Evolutionary conservation across 768 basidiomycete species (phyloP).

Genomic region (Phanerochaete carnosa): DNA sequence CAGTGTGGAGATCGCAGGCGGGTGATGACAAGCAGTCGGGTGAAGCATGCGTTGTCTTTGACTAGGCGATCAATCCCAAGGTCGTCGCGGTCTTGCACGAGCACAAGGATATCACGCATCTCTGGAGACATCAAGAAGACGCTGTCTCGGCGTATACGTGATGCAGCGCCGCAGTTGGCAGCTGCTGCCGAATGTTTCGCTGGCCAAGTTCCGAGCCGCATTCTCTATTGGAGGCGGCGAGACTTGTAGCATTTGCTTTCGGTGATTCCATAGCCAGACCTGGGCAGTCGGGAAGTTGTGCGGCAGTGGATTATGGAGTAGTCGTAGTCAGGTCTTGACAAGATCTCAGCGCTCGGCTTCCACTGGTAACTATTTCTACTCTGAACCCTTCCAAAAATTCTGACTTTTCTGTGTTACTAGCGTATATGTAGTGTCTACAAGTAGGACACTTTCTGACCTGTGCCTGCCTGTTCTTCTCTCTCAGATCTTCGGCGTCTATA

Average conservation of each 20-base stretch:
- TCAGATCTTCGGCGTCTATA: too few species aligned
- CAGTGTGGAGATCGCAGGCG: conserved; percentile 58
- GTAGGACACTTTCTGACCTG: too few species aligned
- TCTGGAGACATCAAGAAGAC: conserved; percentile 46
- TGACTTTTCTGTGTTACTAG: too few species aligned
- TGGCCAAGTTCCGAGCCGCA: conserved; percentile 61
- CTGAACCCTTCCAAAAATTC: too few species aligned
- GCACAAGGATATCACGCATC: conserved; percentile 67
- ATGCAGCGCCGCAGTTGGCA: conserved; percentile 54
- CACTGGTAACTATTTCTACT: too few species aligned
- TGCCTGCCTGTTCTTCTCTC: too few species aligned
- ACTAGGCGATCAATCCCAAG: conserved; percentile 65
- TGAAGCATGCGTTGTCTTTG: conserved; percentile 69
- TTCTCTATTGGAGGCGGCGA: conserved; percentile 60
- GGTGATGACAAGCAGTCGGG: conserved; percentile 58
- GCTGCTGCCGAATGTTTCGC: conserved; percentile 66
- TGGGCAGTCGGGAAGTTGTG: conserved; percentile 60
- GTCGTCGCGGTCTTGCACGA: conserved; percentile 65
- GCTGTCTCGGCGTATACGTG: conserved; percentile 50
- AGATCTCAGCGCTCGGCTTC: too few species aligned
- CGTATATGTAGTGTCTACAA: too few species aligned
- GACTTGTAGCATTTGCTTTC: conserved; percentile 65
- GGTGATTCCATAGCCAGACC: conserved; percentile 65
- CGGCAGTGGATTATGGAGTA: conserved; percentile 56
- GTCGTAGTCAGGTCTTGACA: too few species aligned